Percentiles rank a stretch among this genome's conserved stretches.
Conservation (phyloP, 805 yeast genomes). For the Isabelozyma pseudorhagii region DNA sequence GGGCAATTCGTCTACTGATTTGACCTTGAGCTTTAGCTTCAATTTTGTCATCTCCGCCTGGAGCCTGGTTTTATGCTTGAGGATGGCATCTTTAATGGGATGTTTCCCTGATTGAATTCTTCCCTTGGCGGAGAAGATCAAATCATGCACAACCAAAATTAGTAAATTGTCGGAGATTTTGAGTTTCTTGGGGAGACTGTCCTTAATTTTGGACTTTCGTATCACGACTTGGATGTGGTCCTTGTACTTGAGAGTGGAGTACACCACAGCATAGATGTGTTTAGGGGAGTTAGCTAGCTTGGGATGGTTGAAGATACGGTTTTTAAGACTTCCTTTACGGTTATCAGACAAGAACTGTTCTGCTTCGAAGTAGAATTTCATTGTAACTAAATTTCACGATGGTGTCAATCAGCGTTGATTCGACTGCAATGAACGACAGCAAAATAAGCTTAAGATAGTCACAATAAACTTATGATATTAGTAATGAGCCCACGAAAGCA, state of each 20-base stretch:
- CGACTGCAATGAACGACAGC: background rate
- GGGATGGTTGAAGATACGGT: slow-evolving; percentile 35
- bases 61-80: slow-evolving; percentile 75
- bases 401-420: too few relatives aligned
- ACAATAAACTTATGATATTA: background rate
- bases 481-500: too few relatives aligned
- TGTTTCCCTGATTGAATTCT: slow-evolving; percentile 88
- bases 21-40: slow-evolving; percentile 69
- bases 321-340: slow-evolving; percentile 31
- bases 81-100: slow-evolving; percentile 75
- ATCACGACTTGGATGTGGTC: slow-evolving; percentile 62
- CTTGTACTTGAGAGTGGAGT: slow-evolving; percentile 71
- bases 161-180: slow-evolving; percentile 54
- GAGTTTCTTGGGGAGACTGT: slow-evolving; percentile 36
- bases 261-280: slow-evolving; percentile 80
- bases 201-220: slow-evolving; percentile 63
- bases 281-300: slow-evolving; percentile 57
- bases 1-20: slow-evolving; percentile 46
- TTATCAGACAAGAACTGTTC: slow-evolving; percentile 32
- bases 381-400: slow-evolving; percentile 4
- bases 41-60: slow-evolving; percentile 78
- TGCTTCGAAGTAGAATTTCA: slow-evolving; percentile 45
- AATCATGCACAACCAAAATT: slow-evolving; percentile 73
- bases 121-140: slow-evolving; percentile 69
- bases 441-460: background rate